These are phyloP conservation scores for Papiliotrema fonsecae DNA, from an alignment of 1,284 basidiomycete genomes.

Conservation along the genomic window DNA sequence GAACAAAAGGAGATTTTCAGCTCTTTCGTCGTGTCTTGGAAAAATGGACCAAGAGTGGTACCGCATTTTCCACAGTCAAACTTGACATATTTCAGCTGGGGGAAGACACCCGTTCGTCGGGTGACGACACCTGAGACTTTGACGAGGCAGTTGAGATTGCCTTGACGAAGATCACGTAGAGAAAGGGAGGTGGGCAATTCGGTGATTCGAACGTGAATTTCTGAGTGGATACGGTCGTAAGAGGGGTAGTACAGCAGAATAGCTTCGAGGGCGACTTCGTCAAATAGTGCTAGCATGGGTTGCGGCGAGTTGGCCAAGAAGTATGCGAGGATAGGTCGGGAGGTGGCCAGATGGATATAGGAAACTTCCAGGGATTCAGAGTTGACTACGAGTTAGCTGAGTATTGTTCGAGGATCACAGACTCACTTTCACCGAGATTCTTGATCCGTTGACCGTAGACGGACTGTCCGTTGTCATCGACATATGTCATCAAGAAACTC, in stretches of 20 bases:
- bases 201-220: constrained; percentile 95
- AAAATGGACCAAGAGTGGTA: constrained; percentile 89
- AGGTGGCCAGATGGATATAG: constrained; percentile 81
- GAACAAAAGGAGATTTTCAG: constrained; percentile 92
- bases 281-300: constrained; percentile 90
- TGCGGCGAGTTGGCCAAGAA: constrained; percentile 93
- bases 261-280: constrained; percentile 88
- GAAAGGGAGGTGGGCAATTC: constrained; percentile 86
- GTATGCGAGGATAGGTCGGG: constrained; percentile 92
- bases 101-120: constrained; percentile 90
- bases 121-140: constrained; percentile 97
- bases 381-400: constrained; percentile 62
- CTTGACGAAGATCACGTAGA: constrained; percentile 86
- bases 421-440: constrained; percentile 86
- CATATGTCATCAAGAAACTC: constrained; percentile 92
- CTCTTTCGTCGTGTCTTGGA: constrained; percentile 92
- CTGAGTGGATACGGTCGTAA: constrained; percentile 95
- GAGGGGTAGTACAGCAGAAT: constrained; percentile 93
- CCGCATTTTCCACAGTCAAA: constrained; percentile 95
- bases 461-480: constrained; percentile 83
- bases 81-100: constrained; percentile 98
- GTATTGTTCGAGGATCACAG: neutral
- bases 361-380: constrained; percentile 96
- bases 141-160: constrained; percentile 90
- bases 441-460: constrained; percentile 94